Conservation (phyloP, 257 asterid species). For the Scutellaria barbata region DNA sequence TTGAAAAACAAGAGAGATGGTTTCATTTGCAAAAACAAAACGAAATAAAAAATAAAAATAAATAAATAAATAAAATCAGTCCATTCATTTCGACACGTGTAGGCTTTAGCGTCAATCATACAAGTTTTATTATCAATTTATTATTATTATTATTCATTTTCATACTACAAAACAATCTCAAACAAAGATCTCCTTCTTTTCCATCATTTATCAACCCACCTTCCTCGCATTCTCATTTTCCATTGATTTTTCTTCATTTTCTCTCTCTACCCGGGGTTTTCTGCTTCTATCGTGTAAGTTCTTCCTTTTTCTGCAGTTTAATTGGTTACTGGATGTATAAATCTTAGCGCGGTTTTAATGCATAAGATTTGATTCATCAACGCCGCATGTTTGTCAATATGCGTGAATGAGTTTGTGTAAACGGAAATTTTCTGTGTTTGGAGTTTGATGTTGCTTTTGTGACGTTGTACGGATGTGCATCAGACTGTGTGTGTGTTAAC, state of each 20-base stretch:
- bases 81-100: slow-evolving; percentile 24
- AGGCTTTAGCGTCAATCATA: not conserved
- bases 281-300: slow-evolving; percentile 38
- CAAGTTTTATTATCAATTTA: not conserved
- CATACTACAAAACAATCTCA: not conserved
- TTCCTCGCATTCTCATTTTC: not conserved
- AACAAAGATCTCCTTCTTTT: slow-evolving; percentile 6
- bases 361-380: slow-evolving; percentile 31
- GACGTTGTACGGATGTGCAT: not conserved
- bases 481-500: not conserved
- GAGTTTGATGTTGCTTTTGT: slow-evolving; percentile 14
- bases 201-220: slow-evolving; percentile 17
- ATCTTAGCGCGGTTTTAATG: not conserved
- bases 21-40: no score
- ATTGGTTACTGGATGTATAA: slow-evolving; percentile 18
- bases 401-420: slow-evolving; percentile 25
- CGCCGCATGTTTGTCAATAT: slow-evolving; percentile 28
- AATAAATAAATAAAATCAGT: not conserved
- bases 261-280: not conserved
- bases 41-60: no score
- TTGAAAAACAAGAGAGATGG: no score
- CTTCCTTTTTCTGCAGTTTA: slow-evolving; percentile 14
- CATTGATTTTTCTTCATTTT: not conserved
- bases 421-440: slow-evolving; percentile 12
- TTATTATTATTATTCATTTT: not conserved